These are phyloP conservation scores for Deinandra increscens DNA, from an alignment of 129 eudicot genomes.

Conservation along the genomic window DNA sequence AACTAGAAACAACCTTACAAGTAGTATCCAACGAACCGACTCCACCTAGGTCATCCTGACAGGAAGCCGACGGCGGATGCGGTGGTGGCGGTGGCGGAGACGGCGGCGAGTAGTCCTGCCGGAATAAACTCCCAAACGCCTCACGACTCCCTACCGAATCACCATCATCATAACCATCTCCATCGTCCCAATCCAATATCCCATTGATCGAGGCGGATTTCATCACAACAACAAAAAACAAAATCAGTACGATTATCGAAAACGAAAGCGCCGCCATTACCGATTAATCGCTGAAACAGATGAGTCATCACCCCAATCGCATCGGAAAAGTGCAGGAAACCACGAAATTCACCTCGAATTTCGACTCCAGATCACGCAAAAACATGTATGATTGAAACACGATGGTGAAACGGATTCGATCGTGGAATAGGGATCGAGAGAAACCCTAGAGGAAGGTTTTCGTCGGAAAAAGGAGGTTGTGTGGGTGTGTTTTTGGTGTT, in stretches of 20 bases:
- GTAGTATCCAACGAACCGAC: constrained; percentile 84
- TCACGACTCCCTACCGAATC: not conserved
- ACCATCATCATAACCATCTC: constrained; percentile 1
- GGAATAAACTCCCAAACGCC: constrained; percentile 34
- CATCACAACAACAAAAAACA: constrained; percentile 2
- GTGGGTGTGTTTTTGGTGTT: constrained; percentile 23
- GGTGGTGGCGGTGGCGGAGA: constrained; percentile 98
- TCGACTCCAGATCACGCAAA: not conserved
- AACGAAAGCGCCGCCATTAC: constrained; percentile 25
- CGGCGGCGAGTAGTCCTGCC: constrained; percentile 91
- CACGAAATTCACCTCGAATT: constrained; percentile 5
- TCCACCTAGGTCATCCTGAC: constrained; percentile 77
- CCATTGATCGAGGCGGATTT: constrained; percentile 20
- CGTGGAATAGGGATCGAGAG: constrained; percentile 18
- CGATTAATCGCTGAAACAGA: constrained; percentile 17
- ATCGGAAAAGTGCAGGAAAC: constrained; percentile 19
- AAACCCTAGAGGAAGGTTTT: constrained; percentile 36
- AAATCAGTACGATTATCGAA: not conserved
- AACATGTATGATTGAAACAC: not conserved
- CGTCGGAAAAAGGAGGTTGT: constrained; percentile 6
- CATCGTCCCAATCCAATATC: constrained; percentile 16
- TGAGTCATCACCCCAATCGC: constrained; percentile 35
- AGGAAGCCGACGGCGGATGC: constrained; percentile 77
- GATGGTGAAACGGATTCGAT: not conserved
- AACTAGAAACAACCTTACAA: constrained; percentile 64